Evolutionary conservation across 345 rosid species (phyloP), one percentile per base, ranked within the genome.

Genomic region (Lumnitzera racemosa): DNA sequence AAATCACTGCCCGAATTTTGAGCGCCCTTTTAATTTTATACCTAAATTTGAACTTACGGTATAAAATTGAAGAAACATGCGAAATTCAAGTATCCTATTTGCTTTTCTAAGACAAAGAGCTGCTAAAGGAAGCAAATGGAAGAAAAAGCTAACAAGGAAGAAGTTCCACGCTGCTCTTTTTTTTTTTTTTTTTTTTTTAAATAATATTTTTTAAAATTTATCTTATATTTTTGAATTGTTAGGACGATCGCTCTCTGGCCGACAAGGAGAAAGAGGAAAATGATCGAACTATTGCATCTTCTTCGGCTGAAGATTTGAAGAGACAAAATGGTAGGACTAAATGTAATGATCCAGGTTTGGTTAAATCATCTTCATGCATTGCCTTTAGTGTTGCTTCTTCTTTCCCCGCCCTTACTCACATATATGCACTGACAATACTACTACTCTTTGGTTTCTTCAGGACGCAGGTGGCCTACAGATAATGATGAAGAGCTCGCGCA

Each of bases 261-360:
- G 69, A 65, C 57, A 75, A 82, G 61, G 91, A 88, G 54, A 81
- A 72, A 62, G 84, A 81, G 58, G 96, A 90, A 64, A 64, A 76
- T 36, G 99, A 87, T 59, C 91, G 63, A 57, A 87, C 91, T 29
- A 55, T 83, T 52, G 82, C 96, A 20, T 80, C 78, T 62, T 76
- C 99, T 57, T 67, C 72, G 61, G 77, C 74, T 25, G 97, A 94
- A 61, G 83, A 78, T 62, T 62, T 65, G 54, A 78, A 66, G 67
- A 84, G 76, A 60, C 90, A 89, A 69, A 77, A 64, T 66, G 91
- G 95, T 81, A 56, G 51, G 67, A 27, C 14, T 43, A 27, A 53
- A 31, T 15, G 46, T 51, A 15, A 24, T 10, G n/a, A 3, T 20
- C 52, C 6, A 13, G 53, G 49, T 15, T 49, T 12, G 20, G n/a